These are phyloP conservation scores for Kuraishia capsulata DNA, from an alignment of 805 yeast genomes.

Conservation along the genomic window DNA sequence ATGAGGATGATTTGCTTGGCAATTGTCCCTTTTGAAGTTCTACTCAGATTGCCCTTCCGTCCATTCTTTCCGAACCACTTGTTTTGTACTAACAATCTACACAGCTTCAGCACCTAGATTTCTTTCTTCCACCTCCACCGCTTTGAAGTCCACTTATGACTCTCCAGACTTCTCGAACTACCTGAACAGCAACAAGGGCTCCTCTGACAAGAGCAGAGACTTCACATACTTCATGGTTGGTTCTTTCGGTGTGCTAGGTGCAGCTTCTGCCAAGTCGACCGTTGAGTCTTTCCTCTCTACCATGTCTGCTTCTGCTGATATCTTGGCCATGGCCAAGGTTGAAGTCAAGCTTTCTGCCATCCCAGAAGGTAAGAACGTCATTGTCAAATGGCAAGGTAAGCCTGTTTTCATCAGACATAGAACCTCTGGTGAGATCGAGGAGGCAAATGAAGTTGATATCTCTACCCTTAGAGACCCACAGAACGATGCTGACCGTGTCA, in stretches of 20 bases:
- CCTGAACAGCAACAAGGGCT: conserved; percentile 59
- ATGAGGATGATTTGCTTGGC: too few relatives aligned
- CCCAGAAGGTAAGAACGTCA: conserved; percentile 96
- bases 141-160: conserved; percentile 68
- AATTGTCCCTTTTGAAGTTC: too few relatives aligned
- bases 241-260: conserved; percentile 79
- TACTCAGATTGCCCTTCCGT: too few relatives aligned
- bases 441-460: conserved; percentile 82
- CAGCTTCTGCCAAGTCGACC: conserved; percentile 94
- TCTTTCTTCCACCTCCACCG: conserved; percentile 38
- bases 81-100: too few relatives aligned
- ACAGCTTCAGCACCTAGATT: conserved; percentile 39
- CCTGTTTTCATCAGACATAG: conserved; percentile 99
- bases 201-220: conserved; percentile 68
- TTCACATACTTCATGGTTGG: conserved; percentile 97
- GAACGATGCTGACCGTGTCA: conserved; percentile 84
- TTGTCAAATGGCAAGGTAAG: conserved; percentile 99
- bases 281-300: conserved; percentile 88
- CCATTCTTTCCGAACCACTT: too few relatives aligned
- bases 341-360: conserved; percentile 90
- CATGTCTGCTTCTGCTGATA: conserved; percentile 98
- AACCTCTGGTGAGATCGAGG: conserved; percentile 85
- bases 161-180: conserved; percentile 86
- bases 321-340: conserved; percentile 98
- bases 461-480: conserved; percentile 87